Base-by-base conservation (phyloP, 148 eudicot species). In the Vaccinium myrtillus region DNA sequence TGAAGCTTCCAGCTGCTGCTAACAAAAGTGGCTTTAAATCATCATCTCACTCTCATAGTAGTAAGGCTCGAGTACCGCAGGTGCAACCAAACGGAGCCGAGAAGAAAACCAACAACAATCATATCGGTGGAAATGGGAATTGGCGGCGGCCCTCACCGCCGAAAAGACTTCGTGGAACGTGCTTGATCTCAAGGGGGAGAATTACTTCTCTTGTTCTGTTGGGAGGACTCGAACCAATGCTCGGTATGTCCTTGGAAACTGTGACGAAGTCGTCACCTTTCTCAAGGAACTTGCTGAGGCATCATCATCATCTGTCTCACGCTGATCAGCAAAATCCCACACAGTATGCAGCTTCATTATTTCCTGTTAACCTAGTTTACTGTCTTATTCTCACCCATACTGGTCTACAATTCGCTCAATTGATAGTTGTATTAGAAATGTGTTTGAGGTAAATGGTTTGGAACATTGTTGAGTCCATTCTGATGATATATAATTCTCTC, bases 161-260 rank as follows among this genome's bases (percentile, higher is more conserved):
- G 96, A 93, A 77, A 93, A 88, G 86, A 87, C 83, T 3, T 91
- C 98, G 1, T 97, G 92, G 95, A 95, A 90, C 15, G 98, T 97
- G 87, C 94, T 95, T 0, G 99, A 97, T 86, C 93, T 97, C 27
- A 92, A 95, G 81, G 93, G 91, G 86, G 98, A 95, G 46, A 94
- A 97, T 81, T 97, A 97, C 87, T 97, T 97, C 88, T 97, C 99
- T 1, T 94, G 98, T 67, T 91, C 99, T 4, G 98, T 97, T 32
- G 96, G 99, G 65, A 88, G 98, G 53, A 90, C 89, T 63, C 94
- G 99, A 27, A 94, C 99, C 25, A 94, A 91, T 36, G 98, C 99
- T 76, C 88, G 98, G 56, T 95, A 97, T 79, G 88, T 89, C 49
- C 90, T 97, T 25, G 90, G 86, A 59, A 87, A 93, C n/a, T 90